phyloP scores from a whole-genome alignment of 2,329 filamentous ascomycete genomes.

The Pezicula radicicola region DNA sequence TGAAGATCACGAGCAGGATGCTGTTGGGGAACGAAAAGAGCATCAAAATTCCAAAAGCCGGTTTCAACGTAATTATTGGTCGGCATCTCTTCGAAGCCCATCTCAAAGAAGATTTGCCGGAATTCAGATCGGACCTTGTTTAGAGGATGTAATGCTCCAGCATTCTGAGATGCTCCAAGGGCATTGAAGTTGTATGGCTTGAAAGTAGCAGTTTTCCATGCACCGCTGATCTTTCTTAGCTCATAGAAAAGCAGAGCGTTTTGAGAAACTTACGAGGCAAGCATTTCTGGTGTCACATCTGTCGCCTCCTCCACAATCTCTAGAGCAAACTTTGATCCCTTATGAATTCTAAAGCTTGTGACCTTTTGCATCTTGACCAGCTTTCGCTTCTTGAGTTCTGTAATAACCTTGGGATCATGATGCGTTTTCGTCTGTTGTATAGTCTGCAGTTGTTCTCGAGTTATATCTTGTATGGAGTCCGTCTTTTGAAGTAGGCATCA shows the following conservation, averaged over 20 bases:
- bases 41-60: slow-evolving; percentile 98
- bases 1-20: slow-evolving; percentile 96
- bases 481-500: slow-evolving; percentile 32
- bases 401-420: slow-evolving; percentile 70
- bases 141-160: slow-evolving; percentile 65
- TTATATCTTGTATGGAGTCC: slow-evolving; percentile 77
- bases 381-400: slow-evolving; percentile 90
- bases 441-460: slow-evolving; percentile 69
- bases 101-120: slow-evolving; percentile 97
- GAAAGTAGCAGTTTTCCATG: slow-evolving; percentile 90
- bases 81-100: slow-evolving; percentile 98
- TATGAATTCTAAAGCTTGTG: slow-evolving; percentile 77
- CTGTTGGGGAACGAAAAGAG: slow-evolving; percentile 95
- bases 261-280: slow-evolving; percentile 50
- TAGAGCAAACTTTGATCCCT: slow-evolving; percentile 84
- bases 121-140: slow-evolving; percentile 97
- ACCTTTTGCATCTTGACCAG: slow-evolving; percentile 80
- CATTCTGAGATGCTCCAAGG: slow-evolving; percentile 57
- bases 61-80: slow-evolving; percentile 92
- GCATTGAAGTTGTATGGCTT: slow-evolving; percentile 78
- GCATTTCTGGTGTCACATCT: slow-evolving; percentile 91
- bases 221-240: slow-evolving; percentile 48
- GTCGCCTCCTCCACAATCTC: slow-evolving; percentile 93
- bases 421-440: slow-evolving; percentile 70
- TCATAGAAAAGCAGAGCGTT: slow-evolving; percentile 2